These are phyloP conservation scores for Amphirosellinia nigrospora DNA, from an alignment of 495 filamentous ascomycete genomes.

Conservation along the genomic window DNA sequence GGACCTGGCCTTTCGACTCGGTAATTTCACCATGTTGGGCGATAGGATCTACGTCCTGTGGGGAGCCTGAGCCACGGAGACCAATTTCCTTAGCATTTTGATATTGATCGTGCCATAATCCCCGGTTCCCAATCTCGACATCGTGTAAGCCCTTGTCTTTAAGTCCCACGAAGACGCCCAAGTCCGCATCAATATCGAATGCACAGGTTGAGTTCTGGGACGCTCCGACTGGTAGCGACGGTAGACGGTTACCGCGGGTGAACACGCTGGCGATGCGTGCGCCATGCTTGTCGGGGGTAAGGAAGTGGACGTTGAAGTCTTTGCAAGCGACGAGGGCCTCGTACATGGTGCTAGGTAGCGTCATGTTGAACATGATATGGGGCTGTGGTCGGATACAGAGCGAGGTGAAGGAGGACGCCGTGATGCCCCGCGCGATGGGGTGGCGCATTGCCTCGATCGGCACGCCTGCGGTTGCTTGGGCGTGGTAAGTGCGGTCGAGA, in stretches of 20 bases:
- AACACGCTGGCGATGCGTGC: slow-evolving; percentile 53
- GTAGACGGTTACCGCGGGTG: slow-evolving; percentile 31
- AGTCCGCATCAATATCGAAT: slow-evolving; percentile 19
- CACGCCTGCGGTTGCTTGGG: slow-evolving; percentile 38
- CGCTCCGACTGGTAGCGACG: neutral
- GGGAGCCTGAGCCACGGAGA: neutral
- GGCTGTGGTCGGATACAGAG: slow-evolving; percentile 70
- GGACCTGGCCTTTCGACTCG: neutral
- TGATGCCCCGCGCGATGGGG: slow-evolving; percentile 64
- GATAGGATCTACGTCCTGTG: neutral
- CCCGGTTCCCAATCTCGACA: slow-evolving; percentile 20
- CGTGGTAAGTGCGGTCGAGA: slow-evolving; percentile 36
- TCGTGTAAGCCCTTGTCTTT: slow-evolving; percentile 1
- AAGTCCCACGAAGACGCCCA: slow-evolving; percentile 18
- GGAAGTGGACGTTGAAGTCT: slow-evolving; percentile 57
- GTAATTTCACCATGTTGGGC: neutral
- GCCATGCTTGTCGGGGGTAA: slow-evolving; percentile 47
- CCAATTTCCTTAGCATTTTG: slow-evolving; percentile 15
- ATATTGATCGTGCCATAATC: slow-evolving; percentile 22
- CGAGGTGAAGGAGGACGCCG: slow-evolving; percentile 83
- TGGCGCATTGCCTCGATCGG: slow-evolving; percentile 19
- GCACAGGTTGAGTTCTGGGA: neutral
- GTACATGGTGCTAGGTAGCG: slow-evolving; percentile 72
- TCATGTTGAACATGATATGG: slow-evolving; percentile 80
- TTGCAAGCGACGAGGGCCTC: slow-evolving; percentile 58